phyloP scores from a whole-genome alignment of 352 stramenopile genomes.

The Elongisporangium prolatum region DNA sequence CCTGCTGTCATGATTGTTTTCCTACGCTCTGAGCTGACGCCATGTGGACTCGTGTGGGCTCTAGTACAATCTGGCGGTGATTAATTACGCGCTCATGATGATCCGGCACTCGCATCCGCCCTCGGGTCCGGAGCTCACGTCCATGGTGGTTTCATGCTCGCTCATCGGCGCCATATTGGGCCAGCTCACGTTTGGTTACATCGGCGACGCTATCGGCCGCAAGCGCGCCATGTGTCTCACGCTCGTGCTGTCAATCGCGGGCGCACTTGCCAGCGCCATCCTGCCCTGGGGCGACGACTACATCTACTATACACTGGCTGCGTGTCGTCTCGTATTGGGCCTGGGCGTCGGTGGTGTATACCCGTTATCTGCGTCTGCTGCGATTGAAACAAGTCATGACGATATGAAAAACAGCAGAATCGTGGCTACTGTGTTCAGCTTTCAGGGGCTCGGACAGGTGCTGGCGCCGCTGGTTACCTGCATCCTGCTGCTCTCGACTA shows the following conservation, averaged over 20 bases:
- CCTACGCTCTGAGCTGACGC: too few relatives aligned
- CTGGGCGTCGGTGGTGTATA: slow-evolving; percentile 81
- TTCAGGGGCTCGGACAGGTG: slow-evolving; percentile 59
- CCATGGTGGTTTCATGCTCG: slow-evolving; percentile 62
- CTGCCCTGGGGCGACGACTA: slow-evolving; percentile 46
- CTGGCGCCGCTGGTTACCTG: slow-evolving; percentile 55
- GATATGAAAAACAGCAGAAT: slow-evolving; percentile 57
- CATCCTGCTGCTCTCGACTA: slow-evolving; percentile 39
- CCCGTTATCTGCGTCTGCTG: slow-evolving; percentile 70
- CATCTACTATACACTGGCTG: slow-evolving; percentile 61
- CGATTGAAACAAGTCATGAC: slow-evolving; percentile 43
- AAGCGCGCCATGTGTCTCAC: slow-evolving; percentile 77
- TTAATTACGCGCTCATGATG: slow-evolving; percentile 69
- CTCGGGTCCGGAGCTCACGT: slow-evolving; percentile 48
- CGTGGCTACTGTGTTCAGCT: slow-evolving; percentile 60
- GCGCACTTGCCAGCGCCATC: slow-evolving; percentile 47
- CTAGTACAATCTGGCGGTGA: slow-evolving; percentile 78
- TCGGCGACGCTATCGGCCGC: slow-evolving; percentile 60
- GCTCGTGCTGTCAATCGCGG: slow-evolving; percentile 61
- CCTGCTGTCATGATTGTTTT: too few relatives aligned
- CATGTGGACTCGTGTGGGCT: too few relatives aligned
- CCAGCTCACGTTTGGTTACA: slow-evolving; percentile 78
- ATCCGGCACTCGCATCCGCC: slow-evolving; percentile 42
- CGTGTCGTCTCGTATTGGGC: slow-evolving; percentile 68
- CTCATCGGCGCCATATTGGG: slow-evolving; percentile 75